Percentiles rank a stretch among this genome's conserved stretches.
Evolutionary conservation across 2,329 filamentous ascomycete genomes (phyloP).

Genomic region (Venturiaceae sp.): DNA sequence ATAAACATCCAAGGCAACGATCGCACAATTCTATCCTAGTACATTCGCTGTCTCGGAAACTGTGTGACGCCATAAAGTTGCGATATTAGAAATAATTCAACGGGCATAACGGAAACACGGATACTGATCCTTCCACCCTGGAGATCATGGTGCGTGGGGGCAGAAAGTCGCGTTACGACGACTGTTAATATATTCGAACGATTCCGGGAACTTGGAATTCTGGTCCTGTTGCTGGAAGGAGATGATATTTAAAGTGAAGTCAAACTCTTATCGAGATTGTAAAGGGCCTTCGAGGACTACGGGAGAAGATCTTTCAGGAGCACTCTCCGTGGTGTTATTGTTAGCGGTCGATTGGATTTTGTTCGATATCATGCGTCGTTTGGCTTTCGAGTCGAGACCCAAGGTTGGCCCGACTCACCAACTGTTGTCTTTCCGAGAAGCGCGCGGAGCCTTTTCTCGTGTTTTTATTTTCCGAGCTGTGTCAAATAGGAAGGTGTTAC

Average conservation of each 20-base stretch:
- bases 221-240: too few relatives aligned
- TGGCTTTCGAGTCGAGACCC: too few relatives aligned
- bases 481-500: neutral
- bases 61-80: too few relatives aligned
- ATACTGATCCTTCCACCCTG: neutral
- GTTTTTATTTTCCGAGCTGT: neutral
- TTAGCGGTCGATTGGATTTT: too few relatives aligned
- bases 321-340: too few relatives aligned
- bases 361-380: too few relatives aligned
- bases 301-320: too few relatives aligned
- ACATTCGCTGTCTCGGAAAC: neutral
- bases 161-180: neutral
- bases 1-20: neutral
- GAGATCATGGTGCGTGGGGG: neutral
- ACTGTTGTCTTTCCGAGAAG: neutral
- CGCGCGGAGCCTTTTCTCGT: neutral
- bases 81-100: too few relatives aligned
- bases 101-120: neutral
- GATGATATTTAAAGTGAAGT: neutral
- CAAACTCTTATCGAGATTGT: neutral
- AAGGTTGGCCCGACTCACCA: neutral
- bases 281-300: slow-evolving; percentile 1
- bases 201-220: neutral
- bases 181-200: neutral
- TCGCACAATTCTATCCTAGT: neutral